Evolutionary conservation across 2,329 filamentous ascomycete species (phyloP).

Genomic region (Blastomyces parvus): DNA sequence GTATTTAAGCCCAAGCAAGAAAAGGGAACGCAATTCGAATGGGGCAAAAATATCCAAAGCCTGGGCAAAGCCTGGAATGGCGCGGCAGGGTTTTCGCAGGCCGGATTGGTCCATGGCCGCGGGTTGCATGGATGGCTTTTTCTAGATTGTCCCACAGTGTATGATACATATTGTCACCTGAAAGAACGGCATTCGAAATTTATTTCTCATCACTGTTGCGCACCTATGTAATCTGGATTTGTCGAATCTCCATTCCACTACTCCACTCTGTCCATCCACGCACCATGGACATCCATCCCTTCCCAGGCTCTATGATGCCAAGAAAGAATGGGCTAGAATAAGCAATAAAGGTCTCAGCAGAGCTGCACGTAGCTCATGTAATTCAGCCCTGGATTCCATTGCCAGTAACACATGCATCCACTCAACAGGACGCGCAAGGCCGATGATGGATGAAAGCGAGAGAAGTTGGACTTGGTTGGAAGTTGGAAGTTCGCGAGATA

Average conservation of each 20-base stretch:
- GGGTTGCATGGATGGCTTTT: neutral
- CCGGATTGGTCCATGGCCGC: neutral
- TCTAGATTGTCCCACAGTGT: neutral
- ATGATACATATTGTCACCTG: neutral
- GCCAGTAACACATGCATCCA: too few relatives aligned
- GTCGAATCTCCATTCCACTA: neutral
- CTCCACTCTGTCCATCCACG: neutral
- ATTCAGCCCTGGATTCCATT: neutral
- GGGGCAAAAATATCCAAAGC: slow-evolving; percentile 3
- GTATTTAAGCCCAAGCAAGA: neutral
- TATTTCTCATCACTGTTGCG: too few relatives aligned
- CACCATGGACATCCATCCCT: neutral
- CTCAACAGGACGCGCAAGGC: neutral
- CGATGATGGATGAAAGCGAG: neutral
- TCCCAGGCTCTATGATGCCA: neutral
- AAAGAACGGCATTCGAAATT: neutral
- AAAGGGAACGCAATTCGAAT: neutral
- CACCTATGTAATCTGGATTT: too few relatives aligned
- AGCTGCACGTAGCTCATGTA: neutral
- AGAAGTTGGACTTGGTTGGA: neutral
- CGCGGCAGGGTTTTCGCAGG: neutral
- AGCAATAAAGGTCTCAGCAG: neutral
- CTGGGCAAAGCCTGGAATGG: neutral
- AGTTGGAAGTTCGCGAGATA: neutral
- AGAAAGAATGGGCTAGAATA: neutral